Evolutionary conservation across 176 grass and related monocot genomes (phyloP), one percentile per base, ranked within the genome.

Genomic region (Carex littledalei): DNA sequence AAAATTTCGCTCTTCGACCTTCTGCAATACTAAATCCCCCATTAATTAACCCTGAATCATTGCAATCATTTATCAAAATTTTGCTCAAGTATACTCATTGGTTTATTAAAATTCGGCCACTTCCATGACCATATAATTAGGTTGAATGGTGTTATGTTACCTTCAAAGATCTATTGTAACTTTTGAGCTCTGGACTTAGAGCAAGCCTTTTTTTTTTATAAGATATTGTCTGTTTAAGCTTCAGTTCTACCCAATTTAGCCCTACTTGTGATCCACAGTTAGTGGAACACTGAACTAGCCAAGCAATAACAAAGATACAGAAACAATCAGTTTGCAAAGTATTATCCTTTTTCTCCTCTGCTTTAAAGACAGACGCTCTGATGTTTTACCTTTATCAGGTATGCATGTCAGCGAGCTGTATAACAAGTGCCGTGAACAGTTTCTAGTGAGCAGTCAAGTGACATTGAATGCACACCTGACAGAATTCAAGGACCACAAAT

Each of bases 401-500:
- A 95, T 98, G 93, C 90, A 88, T 29, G 76, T 93, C 62, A 94
- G 80, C 52, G 86, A 89, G 66, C 80, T 98, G 64, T 98, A 95
- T 84, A 98, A 93, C 12, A 98, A 94, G 79, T 98, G 95, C 15
- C 92, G 93, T 6, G 95, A 93, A 65, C 91, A 85, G 34, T 98
- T 95, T 88, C 88, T 93, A 34, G 92, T 98, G 20, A 98, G 93
- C 91, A 95, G 90, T 87, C 95, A 95, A 86, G 88, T 98, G 49
- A 98, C 95, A 37, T 18, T 98, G 82, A 98, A 95, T 70, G 91
- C 93, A 20, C 93, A 95, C 84, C 84, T 98, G 77, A 98, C 93
- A 1, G 95, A 98, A 54, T 98, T 98, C 88, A 95, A 98, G 91
- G 95, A 95, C 75, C 93, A 98, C 57, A 91, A 95, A 81, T 81